Evolutionary conservation across 495 filamentous ascomycete genomes (phyloP), one percentile per base, ranked within the genome.

Genomic region (Xylona heveae): DNA sequence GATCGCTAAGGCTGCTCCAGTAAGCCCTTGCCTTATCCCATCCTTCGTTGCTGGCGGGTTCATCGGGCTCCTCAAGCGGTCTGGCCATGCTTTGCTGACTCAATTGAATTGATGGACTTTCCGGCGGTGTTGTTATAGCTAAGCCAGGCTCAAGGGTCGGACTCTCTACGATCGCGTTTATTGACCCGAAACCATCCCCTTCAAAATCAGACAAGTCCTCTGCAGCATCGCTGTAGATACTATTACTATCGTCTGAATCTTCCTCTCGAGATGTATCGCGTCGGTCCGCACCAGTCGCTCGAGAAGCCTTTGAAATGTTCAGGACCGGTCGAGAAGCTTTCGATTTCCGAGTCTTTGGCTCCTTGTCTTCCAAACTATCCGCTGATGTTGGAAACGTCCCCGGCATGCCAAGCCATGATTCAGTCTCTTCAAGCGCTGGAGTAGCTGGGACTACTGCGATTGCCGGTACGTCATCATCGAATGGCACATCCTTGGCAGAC

Each of bases 141-240:
- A 40, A 19, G 15, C 34, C 40, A 8, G 15, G 12, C 12, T 39
- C 35, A 3, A 39, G 9, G 1, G 17, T 26, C 6, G 72, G 65
- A 30, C 62, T 70, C 31, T 83, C 72, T 2, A 90, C 61, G 26
- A 91, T 73, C 18, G 83, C 83, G 52, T 91, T 68, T 28, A 93
- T 68, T 8, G 79, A 90, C 29, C 74, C 63, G 50, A 83, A 92
- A 0, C 75, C 78, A 39, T 73, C 69, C 4, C 71, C 72, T 24
- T 77, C 73, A 10, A 59, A 31, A 18, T 84, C 69, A 0, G 63
- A 59, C 1, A 77, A 52, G 33, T 81, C 76, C 44, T 92, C 83
- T 25, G 72, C 72, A 2, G 83, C 83, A 59, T 93, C 83, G 43
- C 78, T 88, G 49, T 85, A 93, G 29, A 85, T 62, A 49, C 77